These are phyloP conservation scores for Dillenia turbinata DNA, from an alignment of 164 flowering plant species.

Conservation along the genomic window DNA sequence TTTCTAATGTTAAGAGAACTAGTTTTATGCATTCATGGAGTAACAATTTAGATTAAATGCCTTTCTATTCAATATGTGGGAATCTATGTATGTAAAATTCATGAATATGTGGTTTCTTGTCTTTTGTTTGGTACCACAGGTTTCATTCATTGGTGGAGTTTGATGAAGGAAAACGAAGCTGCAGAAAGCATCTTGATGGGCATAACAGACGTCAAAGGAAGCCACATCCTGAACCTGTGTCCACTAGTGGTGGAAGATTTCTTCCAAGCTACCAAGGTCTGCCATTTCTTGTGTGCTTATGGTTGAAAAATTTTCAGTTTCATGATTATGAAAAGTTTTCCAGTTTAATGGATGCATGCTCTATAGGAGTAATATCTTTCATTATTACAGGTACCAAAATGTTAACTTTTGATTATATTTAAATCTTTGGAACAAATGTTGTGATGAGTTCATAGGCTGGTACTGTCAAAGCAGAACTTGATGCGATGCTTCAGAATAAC, in stretches of 20 bases:
- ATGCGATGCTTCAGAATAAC: slow-evolving; percentile 16
- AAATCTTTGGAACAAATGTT: slow-evolving; percentile 26
- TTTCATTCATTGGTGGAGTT: slow-evolving; percentile 73
- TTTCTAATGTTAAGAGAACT: too few species aligned
- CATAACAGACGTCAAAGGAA: slow-evolving; percentile 77
- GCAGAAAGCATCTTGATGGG: slow-evolving; percentile 82
- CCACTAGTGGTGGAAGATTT: slow-evolving; percentile 36
- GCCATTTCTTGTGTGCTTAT: background rate
- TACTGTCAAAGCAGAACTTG: slow-evolving; percentile 40
- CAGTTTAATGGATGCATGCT: background rate
- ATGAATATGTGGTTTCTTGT: too few species aligned
- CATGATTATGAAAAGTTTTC: background rate
- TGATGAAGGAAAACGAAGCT: slow-evolving; percentile 78
- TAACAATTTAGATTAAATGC: too few species aligned
- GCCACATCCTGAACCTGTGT: slow-evolving; percentile 60
- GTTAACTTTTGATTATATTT: slow-evolving; percentile 39
- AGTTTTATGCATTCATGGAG: background rate
- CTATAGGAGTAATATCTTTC: slow-evolving; percentile 2
- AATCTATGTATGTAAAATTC: too few species aligned
- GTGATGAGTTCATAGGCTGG: slow-evolving; percentile 37
- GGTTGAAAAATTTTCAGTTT: too few species aligned
- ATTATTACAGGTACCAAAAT: slow-evolving; percentile 35
- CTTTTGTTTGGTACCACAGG: slow-evolving; percentile 21
- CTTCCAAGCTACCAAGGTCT: slow-evolving; percentile 54
- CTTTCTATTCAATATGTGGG: too few species aligned